Evolutionary conservation across 1,284 basidiomycete species (phyloP), one percentile per base, ranked within the genome.

Genomic region (Afroboletus lepidellus): DNA sequence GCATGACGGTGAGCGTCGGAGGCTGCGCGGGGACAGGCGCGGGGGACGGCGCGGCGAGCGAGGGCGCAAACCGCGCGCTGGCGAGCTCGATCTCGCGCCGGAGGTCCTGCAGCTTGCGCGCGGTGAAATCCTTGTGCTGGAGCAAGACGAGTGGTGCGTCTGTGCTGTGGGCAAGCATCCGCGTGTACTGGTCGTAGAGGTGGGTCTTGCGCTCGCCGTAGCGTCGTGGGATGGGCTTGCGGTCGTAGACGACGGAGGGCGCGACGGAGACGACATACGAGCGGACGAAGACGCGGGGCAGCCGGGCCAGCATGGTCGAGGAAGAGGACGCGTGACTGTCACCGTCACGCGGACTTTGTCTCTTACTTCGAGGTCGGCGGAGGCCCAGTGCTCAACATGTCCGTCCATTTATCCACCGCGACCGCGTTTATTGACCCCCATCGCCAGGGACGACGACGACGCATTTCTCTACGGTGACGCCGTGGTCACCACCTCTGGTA

Each of bases 171-270:
- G 80, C 68, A 59, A 92, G 77, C 55, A 90, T 79, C 56, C 74
- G 75, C 50, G 77, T 76, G 76, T 90, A 91, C 69, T 85, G 84
- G 74, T 83, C 77, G 71, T 83, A 87, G 67, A 90, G 85, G 69
- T 80, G 83, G 1, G 83, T 77, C 69, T 92, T 92, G 66, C 85
- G 85, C 66, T 82, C 80, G 51, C 74, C 77, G 65, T 87, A 92
- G 55, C 78, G 73, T 45, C 88, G 87, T 3, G 81, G 80, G 16
- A 69, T 67, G 41, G 73, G 71, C 60, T 81, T 84, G 16, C 79
- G 69, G 7, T 77, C 74, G 48, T 81, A 78, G 21, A 75, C 65
- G 52, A 77, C 72, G 23, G 84, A 73, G 3, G 78, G 72, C 46
- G 76, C 73, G 50, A 90, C 71, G 5, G 83, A 85, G 53, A 90